Base-by-base conservation (phyloP, 345 rosid species). In the Trapa bicornis region DNA sequence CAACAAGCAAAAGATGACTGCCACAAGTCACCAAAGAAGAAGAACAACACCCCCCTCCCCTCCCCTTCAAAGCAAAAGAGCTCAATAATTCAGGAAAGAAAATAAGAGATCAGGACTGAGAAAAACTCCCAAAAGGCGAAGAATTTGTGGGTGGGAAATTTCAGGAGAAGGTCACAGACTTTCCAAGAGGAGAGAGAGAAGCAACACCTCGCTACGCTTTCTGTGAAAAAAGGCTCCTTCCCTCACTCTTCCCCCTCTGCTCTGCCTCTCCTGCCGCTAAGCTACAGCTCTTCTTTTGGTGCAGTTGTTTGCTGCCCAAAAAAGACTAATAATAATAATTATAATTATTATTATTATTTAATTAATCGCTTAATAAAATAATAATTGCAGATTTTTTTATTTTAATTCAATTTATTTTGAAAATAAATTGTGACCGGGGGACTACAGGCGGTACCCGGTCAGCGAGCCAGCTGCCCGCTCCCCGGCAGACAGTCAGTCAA, bases 361-460 rank as follows among this genome's bases (percentile, higher is more conserved):
- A 41, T 41, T 3, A 41, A 42, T 35, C 2, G 15, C 38, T 38
- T 50, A 3, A 70, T 47, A 63, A 47, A 15, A 47, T 5, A 36
- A 13, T 17, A 61, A n/a, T 54, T 54, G 60, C 22, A 35, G 8
- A 54, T 22, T 22, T 54, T n/a, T 54, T 5, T 32, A 7, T 29
- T 58, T 58, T 11, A 35, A 58, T 58, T 2, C 38, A 29, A 10
- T 12, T 22, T 48, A 3, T 3, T 37, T 38, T 3, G 12, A 29
- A 35, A 2, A 32, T 53, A 41, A 35, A 29, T 58, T 38, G 64
- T 71, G 68, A 71, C 73, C 73, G 72, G 67, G 67, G 37, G 37
- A 22, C 67, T 41, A 15, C 72, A 3, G 62, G 67, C 67, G 17
- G 61, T 37, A 63, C 37, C 67, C 72, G 67, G 67, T 71, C n/a